Evolutionary conservation across 805 yeast genomes (phyloP).

Genomic region (Kuraishia molischiana): DNA sequence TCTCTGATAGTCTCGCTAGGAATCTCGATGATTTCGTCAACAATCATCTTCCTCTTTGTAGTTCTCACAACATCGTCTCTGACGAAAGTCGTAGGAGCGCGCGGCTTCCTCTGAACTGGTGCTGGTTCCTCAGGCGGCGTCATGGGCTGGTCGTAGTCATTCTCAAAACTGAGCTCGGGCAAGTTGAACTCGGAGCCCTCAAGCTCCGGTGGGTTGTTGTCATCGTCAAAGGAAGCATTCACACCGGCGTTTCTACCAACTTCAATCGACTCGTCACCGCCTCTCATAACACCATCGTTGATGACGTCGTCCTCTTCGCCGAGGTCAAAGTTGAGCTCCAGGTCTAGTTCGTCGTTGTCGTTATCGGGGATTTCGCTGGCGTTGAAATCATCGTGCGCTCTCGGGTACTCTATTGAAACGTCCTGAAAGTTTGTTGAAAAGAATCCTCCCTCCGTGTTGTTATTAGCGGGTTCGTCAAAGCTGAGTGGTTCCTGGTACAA

Average conservation of each 20-base stretch:
- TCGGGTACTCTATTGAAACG: slow-evolving; percentile 58
- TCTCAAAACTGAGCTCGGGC: slow-evolving; percentile 17
- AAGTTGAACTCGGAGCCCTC: slow-evolving; percentile 13
- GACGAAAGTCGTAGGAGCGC: slow-evolving; percentile 9
- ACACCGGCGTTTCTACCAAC: slow-evolving; percentile 32
- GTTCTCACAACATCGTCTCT: slow-evolving; percentile 37
- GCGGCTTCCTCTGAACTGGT: background rate
- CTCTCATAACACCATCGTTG: slow-evolving; percentile 8
- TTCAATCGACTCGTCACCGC: slow-evolving; percentile 36
- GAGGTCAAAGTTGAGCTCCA: slow-evolving; percentile 23
- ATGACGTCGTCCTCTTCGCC: slow-evolving; percentile 13
- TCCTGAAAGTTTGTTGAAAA: slow-evolving; percentile 22
- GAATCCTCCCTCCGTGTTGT: slow-evolving; percentile 6
- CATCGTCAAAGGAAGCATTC: slow-evolving; percentile 3
- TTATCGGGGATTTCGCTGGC: slow-evolving; percentile 15
- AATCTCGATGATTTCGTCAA: slow-evolving; percentile 36
- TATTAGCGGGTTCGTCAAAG: slow-evolving; percentile 22
- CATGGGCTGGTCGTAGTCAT: slow-evolving; percentile 1
- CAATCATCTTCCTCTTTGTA: slow-evolving; percentile 30
- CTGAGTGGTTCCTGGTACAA: slow-evolving; percentile 53
- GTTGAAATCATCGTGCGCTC: slow-evolving; percentile 31
- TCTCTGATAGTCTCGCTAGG: slow-evolving; percentile 26
- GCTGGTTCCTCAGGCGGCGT: background rate
- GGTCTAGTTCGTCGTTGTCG: slow-evolving; percentile 19
- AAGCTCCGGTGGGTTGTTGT: background rate